phyloP scores from a whole-genome alignment of 2,329 filamentous ascomycete species.

The Exophiala bonariae region DNA sequence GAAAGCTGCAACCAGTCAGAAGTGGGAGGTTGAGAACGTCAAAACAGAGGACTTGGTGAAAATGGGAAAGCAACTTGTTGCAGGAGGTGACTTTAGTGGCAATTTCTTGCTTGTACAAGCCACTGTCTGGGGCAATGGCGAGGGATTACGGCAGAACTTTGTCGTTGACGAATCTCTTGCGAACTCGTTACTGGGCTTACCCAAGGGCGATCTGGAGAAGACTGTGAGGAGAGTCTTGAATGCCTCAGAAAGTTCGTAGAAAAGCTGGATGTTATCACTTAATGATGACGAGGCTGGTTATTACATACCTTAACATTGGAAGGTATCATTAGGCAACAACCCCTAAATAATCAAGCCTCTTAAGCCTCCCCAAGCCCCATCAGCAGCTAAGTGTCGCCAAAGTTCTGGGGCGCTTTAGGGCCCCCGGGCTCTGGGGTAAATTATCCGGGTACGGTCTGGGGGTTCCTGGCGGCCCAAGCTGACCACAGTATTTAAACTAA shows the following conservation, averaged over 20 bases:
- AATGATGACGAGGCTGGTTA: no score
- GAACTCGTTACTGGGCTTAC: conserved; percentile 1
- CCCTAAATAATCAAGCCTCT: no score
- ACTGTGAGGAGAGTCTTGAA: not conserved
- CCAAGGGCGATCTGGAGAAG: not conserved
- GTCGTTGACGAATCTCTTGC: conserved; percentile 8
- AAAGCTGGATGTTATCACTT: no score
- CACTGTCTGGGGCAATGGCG: conserved; percentile 3
- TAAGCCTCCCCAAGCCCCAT: no score
- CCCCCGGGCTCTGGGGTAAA: no score
- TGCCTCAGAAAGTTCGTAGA: not conserved
- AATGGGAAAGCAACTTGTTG: conserved; percentile 43
- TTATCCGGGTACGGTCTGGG: no score
- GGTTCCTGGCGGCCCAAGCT: no score
- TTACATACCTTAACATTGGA: no score
- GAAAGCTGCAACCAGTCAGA: conserved; percentile 5
- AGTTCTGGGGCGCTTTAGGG: no score
- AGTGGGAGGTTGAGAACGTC: conserved; percentile 23
- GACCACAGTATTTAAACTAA: no score
- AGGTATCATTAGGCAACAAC: no score
- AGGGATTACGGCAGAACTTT: conserved; percentile 7
- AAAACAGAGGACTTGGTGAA: conserved; percentile 31
- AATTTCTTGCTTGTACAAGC: conserved; percentile 12
- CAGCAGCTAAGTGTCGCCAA: no score
- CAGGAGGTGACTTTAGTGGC: conserved; percentile 38